Evolutionary conservation across 306 rosid genomes (phyloP), one percentile per base, ranked within the genome.

Genomic region (Senna siamea): DNA sequence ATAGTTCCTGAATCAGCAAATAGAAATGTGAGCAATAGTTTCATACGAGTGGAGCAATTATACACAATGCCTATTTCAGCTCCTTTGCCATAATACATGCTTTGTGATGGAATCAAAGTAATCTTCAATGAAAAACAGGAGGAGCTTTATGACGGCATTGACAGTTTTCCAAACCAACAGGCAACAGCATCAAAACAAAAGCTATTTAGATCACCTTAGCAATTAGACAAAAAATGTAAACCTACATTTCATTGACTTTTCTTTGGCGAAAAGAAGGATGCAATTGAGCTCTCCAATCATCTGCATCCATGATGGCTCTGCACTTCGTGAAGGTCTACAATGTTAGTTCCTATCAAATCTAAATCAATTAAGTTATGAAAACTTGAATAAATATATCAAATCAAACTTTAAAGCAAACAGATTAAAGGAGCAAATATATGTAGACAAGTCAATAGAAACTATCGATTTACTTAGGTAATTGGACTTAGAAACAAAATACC

Each of bases 201-300:
- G 4, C 13, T 44, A 23, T 0, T 46, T 5, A 28, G 56, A 66
- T 26, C 23, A 46, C 54, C 55, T 22, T 4, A 46, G 2, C 7
- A 7, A 46, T 1, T 13, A 15, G 26, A 26, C 3, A 46, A 17
- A n/a, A 32, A 44, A 14, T 23, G 13, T 44, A 14, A 20, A 66
- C 72, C 41, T 47, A 76, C 84, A 79, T 79, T 48, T 79, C 57
- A 30, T 72, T 20, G 26, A 72, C 67, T 11, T 72, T 46, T 12
- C 40, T 53, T 48, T 76, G 61, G 32, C 84, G 76, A 0, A 58
- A 28, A 37, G 35, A 56, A 18, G 66, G 73, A 18, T 18, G 66
- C 51, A 83, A 18, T 6, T 58, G 52, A 47, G 50, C 56, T 57
- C 79, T 78, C 86, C 86, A 83, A 47, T 79, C 83, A 6, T 30